These are phyloP conservation scores for Violaceomyces palustris DNA, from an alignment of 1,284 basidiomycete genomes.

Conservation along the genomic window DNA sequence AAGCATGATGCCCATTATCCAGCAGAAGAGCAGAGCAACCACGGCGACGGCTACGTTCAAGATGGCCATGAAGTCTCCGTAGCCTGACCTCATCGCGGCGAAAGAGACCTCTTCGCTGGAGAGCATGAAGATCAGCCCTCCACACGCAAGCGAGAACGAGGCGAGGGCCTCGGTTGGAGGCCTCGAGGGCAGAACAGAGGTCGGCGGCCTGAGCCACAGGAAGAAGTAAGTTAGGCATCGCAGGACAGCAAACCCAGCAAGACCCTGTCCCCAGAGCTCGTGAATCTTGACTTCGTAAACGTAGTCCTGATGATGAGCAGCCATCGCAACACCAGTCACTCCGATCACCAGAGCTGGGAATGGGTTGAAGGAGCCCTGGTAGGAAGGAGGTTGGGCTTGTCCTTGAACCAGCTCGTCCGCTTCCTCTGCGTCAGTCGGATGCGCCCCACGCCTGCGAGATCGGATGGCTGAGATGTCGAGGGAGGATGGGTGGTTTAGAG, in stretches of 20 bases:
- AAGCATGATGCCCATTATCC: conserved; percentile 37
- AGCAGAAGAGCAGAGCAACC: conserved; percentile 40
- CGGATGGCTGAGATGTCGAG: too few species aligned
- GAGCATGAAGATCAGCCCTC: conserved; percentile 86
- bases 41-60: conserved; percentile 44
- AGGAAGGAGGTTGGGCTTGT: conserved; percentile 53
- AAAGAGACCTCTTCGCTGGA: conserved; percentile 85
- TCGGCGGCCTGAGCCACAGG: conserved; percentile 69
- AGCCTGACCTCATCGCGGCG: conserved; percentile 82
- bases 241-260: conserved; percentile 72
- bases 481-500: conserved; percentile 16
- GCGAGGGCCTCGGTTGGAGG: conserved; percentile 89
- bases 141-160: conserved; percentile 77
- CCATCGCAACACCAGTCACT: conserved; percentile 89
- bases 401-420: conserved; percentile 19
- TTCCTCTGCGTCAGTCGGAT: conserved; percentile 9
- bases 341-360: conserved; percentile 77
- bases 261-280: conserved; percentile 82
- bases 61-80: conserved; percentile 66
- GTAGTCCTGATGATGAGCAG: conserved; percentile 87
- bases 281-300: conserved; percentile 78
- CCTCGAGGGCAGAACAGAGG: conserved; percentile 69
- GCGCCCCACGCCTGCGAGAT: too few species aligned
- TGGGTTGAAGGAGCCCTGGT: conserved; percentile 80
- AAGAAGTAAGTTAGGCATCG: conserved; percentile 88